Evolutionary conservation across 2,329 filamentous ascomycete genomes (phyloP), one percentile per base, ranked within the genome.

Genomic region (Paraphaeosphaeria minitans): DNA sequence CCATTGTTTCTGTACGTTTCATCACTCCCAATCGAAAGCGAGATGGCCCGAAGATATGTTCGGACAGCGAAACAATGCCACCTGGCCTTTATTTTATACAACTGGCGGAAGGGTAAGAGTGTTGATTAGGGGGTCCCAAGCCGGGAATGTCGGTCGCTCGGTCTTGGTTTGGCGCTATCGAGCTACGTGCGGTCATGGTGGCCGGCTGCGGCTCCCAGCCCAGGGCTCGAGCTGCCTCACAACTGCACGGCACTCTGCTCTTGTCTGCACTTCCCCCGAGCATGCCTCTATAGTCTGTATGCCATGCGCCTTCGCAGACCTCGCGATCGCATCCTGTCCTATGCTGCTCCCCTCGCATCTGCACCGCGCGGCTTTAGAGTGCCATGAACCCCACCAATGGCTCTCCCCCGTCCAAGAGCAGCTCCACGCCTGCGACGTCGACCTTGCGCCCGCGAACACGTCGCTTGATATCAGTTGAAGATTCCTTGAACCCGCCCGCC

Each of bases 401-500:
- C 66, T 68, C 74, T 56, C 69, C 72, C 62, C 71, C 71, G 51
- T 75, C 76, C 65, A 72, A 78, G 68, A 78, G 76, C 66, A 77
- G 71, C 72, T 78, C 77, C 58, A 71, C 70, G 48, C 61, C 69
- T 46, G 66, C 69, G 48, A 46, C 61, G 24, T 75, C 77, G 56
- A 78, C 79, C 33, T 70, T 83, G 55, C 77, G 81, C 60, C 81
- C 81, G 24, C 76, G 81, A 42, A 78, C 75, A 39, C 75, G 78
- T 41, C 76, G 80, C 58, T 67, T 83, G 65, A 81, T 83, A 52
- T 82, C 81, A 13, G 76, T 82, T 24, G 79, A 80, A 65, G 80
- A 82, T 58, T 76, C 78, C 56, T 75, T 76, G 39, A 76, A 79
- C 53, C 66, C 69, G 10, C 62, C 61, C 21, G 68, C 74, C 31